phyloP scores from a whole-genome alignment of 495 filamentous ascomycete species.

The Hypomontagnella submonticulosa region DNA sequence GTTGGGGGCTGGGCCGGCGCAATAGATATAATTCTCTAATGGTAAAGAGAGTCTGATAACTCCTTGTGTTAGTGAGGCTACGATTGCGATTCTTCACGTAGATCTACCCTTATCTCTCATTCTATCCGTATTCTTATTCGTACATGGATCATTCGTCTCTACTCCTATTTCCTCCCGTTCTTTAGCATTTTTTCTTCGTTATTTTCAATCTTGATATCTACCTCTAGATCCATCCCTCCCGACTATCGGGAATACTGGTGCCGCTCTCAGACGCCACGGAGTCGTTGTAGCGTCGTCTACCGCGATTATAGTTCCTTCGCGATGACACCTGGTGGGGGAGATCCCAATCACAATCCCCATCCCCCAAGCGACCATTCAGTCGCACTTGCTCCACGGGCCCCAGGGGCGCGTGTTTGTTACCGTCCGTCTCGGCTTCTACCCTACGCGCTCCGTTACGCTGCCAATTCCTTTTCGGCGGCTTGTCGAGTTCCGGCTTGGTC shows the following conservation, averaged over 20 bases:
- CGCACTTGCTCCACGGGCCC: background rate
- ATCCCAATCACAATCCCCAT: no score
- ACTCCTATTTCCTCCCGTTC: no score
- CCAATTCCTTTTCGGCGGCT: no score
- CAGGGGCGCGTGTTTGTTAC: background rate
- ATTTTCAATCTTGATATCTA: no score
- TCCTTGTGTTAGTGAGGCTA: background rate
- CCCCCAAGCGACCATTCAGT: background rate
- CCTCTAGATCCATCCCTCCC: no score
- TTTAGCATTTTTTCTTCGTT: no score
- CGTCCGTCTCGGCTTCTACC: background rate
- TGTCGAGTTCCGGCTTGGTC: no score
- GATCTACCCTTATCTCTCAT: background rate
- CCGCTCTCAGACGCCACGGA: constrained; percentile 14
- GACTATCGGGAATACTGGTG: background rate
- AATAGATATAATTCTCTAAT: constrained; percentile 20
- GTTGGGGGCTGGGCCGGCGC: background rate
- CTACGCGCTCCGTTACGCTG: no score
- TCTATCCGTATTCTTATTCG: background rate
- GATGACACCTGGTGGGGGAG: no score
- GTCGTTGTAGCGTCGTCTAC: background rate
- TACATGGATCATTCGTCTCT: no score
- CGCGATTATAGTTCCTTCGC: constrained; percentile 2
- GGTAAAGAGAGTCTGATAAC: constrained; percentile 6
- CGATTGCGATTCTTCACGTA: constrained; percentile 2